Evolutionary conservation across 2,329 filamentous ascomycete genomes (phyloP).

Genomic region (Fusarium pilosicola): DNA sequence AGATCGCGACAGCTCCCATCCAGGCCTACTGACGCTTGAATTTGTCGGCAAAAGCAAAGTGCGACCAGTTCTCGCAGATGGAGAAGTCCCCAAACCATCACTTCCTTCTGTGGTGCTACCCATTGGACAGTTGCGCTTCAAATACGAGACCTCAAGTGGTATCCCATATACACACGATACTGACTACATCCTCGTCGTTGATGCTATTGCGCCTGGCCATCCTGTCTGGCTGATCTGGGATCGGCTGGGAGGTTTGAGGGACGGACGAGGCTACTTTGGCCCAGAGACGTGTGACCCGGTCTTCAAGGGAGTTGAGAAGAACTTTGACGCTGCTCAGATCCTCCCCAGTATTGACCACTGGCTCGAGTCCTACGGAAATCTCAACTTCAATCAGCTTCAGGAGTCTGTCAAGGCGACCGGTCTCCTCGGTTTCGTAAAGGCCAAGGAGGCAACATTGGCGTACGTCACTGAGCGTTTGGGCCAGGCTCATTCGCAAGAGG

Average conservation of each 20-base stretch:
- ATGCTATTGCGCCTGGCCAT: neutral
- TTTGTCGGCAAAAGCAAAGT: accelerated
- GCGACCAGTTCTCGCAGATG: neutral
- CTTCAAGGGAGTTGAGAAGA: neutral
- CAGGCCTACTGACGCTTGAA: neutral
- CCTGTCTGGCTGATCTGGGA: neutral
- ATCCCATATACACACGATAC: neutral
- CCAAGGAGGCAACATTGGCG: neutral
- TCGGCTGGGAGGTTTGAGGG: neutral
- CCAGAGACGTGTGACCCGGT: neutral
- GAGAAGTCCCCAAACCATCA: neutral
- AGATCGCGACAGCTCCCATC: neutral
- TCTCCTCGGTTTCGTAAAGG: neutral
- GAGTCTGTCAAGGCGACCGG: neutral
- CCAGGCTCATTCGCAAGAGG: neutral
- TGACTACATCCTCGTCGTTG: neutral
- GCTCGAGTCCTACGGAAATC: neutral
- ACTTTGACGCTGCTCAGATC: neutral
- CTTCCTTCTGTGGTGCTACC: neutral
- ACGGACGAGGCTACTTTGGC: too few species aligned
- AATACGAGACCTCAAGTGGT: too few species aligned
- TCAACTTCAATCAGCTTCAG: neutral
- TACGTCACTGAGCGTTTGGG: neutral
- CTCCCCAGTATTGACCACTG: neutral
- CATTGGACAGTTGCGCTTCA: neutral